Evolutionary conservation across 768 basidiomycete genomes (phyloP).

Genomic region (Xerocomellus intermedius): DNA sequence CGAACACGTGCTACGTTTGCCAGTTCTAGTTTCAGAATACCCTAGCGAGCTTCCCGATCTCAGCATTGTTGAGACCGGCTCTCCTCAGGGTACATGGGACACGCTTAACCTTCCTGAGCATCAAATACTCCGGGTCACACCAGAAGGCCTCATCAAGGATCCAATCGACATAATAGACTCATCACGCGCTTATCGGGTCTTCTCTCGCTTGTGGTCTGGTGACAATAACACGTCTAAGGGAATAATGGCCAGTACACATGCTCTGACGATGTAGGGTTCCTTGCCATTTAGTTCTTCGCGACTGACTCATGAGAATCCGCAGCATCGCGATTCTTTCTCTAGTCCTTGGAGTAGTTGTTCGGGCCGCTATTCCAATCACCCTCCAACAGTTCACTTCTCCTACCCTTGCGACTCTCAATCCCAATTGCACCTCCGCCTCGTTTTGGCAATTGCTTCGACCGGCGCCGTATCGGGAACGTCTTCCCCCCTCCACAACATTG

Average conservation of each 20-base stretch:
- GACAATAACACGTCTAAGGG: conserved; percentile 36
- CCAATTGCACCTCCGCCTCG: conserved; percentile 28
- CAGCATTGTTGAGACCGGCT: conserved; percentile 22
- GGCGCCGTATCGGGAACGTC: conserved; percentile 40
- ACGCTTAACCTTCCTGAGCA: conserved; percentile 40
- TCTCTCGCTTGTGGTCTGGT: conserved; percentile 43
- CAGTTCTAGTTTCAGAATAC: conserved; percentile 42
- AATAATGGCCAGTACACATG: conserved; percentile 49
- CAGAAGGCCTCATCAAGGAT: conserved; percentile 42
- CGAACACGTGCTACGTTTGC: conserved; percentile 54
- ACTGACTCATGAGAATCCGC: conserved; percentile 12
- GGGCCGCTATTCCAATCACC: conserved; percentile 23
- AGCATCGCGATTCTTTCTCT: conserved; percentile 71
- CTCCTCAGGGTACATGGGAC: conserved; percentile 43
- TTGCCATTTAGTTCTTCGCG: conserved; percentile 9
- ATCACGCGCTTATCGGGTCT: conserved; percentile 41
- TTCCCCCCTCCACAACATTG: conserved; percentile 26
- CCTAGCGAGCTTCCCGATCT: conserved; percentile 24
- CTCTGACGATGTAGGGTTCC: conserved; percentile 61
- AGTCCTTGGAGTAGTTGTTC: conserved; percentile 52
- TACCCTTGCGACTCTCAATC: conserved; percentile 15
- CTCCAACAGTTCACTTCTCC: conserved; percentile 22
- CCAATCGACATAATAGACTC: conserved; percentile 44
- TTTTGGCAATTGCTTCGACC: conserved; percentile 45
- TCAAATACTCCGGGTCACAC: conserved; percentile 40